Percentiles rank a stretch among this genome's conserved stretches.
These are phyloP conservation scores for Penicillium argentinense DNA, from an alignment of 495 filamentous ascomycete species.

Conservation along the genomic window DNA sequence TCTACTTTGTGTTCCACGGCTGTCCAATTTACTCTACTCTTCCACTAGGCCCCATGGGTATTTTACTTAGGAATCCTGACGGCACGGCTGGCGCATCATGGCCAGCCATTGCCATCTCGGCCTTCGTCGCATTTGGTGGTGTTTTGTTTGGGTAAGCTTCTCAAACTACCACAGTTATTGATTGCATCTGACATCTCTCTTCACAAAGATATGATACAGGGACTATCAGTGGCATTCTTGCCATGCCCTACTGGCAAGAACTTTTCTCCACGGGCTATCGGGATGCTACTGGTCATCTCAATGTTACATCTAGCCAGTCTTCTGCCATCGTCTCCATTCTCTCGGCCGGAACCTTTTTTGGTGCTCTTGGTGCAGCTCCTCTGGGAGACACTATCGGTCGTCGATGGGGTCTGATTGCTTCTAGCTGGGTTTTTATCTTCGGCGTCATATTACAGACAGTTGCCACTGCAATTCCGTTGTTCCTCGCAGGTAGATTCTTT, in stretches of 20 bases:
- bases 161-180: too few relatives aligned
- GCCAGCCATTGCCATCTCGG: conserved; percentile 80
- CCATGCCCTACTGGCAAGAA: conserved; percentile 72
- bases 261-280: conserved; percentile 67
- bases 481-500: conserved; percentile 75
- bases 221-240: conserved; percentile 81
- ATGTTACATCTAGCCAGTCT: conserved; percentile 52
- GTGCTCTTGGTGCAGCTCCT: conserved; percentile 69
- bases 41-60: conserved; percentile 41
- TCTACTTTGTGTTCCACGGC: too few relatives aligned
- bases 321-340: conserved; percentile 82
- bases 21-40: too few relatives aligned
- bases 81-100: conserved; percentile 55
- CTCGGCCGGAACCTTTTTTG: conserved; percentile 89
- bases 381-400: conserved; percentile 75
- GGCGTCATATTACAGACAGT: conserved; percentile 79
- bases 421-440: conserved; percentile 67
- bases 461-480: conserved; percentile 63
- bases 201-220: conserved; percentile 74
- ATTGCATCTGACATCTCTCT: too few relatives aligned
- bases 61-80: conserved; percentile 40
- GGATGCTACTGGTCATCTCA: conserved; percentile 49
- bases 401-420: conserved; percentile 64
- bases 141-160: conserved; percentile 76
- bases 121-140: conserved; percentile 87